These are phyloP conservation scores for Linanthus parryae DNA, from an alignment of 148 eudicot genomes.

Conservation along the genomic window DNA sequence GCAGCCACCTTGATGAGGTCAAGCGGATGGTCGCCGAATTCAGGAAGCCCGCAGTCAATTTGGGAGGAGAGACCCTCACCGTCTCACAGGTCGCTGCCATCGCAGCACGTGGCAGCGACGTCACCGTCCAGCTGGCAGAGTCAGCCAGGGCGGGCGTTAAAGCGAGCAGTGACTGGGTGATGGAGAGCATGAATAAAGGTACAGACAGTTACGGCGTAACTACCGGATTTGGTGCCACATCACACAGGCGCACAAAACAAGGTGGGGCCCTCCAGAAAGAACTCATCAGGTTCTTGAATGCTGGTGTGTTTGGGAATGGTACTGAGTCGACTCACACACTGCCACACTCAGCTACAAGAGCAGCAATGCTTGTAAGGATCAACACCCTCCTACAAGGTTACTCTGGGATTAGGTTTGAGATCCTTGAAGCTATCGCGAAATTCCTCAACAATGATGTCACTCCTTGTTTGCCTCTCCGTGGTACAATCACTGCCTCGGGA, in stretches of 20 bases:
- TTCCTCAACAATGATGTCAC: slow-evolving; percentile 30
- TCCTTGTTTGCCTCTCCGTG: slow-evolving; percentile 31
- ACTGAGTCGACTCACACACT: slow-evolving; percentile 22
- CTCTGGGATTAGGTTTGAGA: slow-evolving; percentile 29
- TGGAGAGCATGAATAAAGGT: slow-evolving; percentile 26
- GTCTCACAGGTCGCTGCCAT: slow-evolving; percentile 24
- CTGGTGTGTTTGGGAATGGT: slow-evolving; percentile 26
- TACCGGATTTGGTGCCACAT: slow-evolving; percentile 30
- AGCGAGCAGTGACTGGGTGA: slow-evolving; percentile 33
- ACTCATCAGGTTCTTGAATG: slow-evolving; percentile 31
- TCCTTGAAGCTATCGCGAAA: slow-evolving; percentile 22
- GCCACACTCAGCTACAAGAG: slow-evolving; percentile 22
- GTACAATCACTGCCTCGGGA: slow-evolving; percentile 26
- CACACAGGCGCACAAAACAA: slow-evolving; percentile 25
- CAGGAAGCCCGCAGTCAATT: slow-evolving; percentile 10
- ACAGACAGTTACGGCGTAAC: slow-evolving; percentile 28
- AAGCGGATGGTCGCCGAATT: slow-evolving; percentile 26
- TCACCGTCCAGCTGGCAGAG: slow-evolving; percentile 25
- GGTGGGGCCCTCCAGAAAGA: slow-evolving; percentile 27
- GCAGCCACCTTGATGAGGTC: slow-evolving; percentile 27
- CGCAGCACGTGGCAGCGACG: slow-evolving; percentile 1
- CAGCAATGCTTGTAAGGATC: slow-evolving; percentile 28
- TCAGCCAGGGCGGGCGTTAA: slow-evolving; percentile 20
- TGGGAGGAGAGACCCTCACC: slow-evolving; percentile 23
- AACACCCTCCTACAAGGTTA: slow-evolving; percentile 33